Conservation (phyloP, 768 basidiomycete species). For the Saitozyma sp. region DNA sequence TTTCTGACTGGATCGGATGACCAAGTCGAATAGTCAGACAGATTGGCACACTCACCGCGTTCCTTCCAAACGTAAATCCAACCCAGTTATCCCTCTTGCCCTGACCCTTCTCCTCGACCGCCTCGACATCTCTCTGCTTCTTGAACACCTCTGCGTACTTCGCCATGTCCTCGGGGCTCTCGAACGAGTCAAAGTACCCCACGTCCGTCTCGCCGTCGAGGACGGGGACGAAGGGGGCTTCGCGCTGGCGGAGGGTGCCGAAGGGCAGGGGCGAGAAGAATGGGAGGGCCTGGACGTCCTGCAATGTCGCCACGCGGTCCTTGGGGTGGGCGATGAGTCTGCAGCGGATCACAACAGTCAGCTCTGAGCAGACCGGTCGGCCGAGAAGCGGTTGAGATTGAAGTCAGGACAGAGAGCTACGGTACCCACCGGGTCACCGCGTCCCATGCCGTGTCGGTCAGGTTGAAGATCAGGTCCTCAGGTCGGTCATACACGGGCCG, state of each 20-base stretch:
- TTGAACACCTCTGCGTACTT: slow-evolving; percentile 98
- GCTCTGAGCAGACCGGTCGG: background rate
- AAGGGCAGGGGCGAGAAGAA: slow-evolving; percentile 80
- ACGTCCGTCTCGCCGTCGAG: slow-evolving; percentile 93
- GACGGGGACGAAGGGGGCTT: slow-evolving; percentile 89
- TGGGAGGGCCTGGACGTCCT: slow-evolving; percentile 71
- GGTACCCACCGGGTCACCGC: slow-evolving; percentile 73
- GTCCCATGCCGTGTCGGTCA: slow-evolving; percentile 91
- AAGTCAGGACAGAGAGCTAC: background rate
- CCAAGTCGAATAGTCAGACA: background rate
- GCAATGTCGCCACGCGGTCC: slow-evolving; percentile 71
- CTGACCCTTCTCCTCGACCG: slow-evolving; percentile 74
- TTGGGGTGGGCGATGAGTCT: slow-evolving; percentile 80
- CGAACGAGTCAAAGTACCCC: slow-evolving; percentile 58
- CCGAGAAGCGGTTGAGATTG: background rate
- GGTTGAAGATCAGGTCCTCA: slow-evolving; percentile 94
- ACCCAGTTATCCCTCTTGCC: slow-evolving; percentile 53
- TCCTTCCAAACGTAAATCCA: slow-evolving; percentile 53
- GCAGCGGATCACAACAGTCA: background rate
- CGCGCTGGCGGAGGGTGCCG: slow-evolving; percentile 71
- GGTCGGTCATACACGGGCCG: slow-evolving; percentile 92
- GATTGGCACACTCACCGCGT: slow-evolving; percentile 23
- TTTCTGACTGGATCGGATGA: too few relatives aligned
- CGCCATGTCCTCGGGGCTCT: slow-evolving; percentile 87
- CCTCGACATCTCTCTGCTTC: slow-evolving; percentile 92